These are phyloP conservation scores for Polyplosphaeria fusca DNA, from an alignment of 495 filamentous ascomycete species.

Conservation along the genomic window DNA sequence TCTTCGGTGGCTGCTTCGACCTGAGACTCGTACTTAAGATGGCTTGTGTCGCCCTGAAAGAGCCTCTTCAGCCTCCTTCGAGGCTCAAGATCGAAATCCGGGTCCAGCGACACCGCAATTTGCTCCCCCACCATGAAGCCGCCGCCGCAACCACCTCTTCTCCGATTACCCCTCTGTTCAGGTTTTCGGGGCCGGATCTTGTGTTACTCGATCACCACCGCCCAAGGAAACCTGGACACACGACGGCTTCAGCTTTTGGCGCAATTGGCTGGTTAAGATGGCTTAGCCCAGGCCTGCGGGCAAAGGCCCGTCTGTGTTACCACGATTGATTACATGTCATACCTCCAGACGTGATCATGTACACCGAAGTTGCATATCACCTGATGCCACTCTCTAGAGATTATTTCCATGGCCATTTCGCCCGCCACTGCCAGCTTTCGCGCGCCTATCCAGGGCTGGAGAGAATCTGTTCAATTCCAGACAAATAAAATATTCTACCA, in stretches of 20 bases:
- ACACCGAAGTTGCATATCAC: background rate
- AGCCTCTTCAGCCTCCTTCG: conserved; percentile 4
- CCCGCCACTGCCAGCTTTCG: no score
- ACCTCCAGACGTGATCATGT: background rate
- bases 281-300: background rate
- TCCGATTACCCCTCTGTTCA: background rate
- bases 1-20: background rate
- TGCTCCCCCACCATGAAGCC: background rate
- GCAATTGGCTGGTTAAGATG: conserved; percentile 7
- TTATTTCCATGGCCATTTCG: no score
- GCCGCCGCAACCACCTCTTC: background rate
- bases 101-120: background rate
- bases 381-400: background rate
- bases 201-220: conserved; percentile 3
- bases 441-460: no score
- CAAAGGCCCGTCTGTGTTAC: conserved; percentile 11
- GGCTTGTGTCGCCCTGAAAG: background rate
- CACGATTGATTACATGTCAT: background rate
- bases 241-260: background rate
- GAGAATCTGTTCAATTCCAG: no score
- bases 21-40: conserved; percentile 17
- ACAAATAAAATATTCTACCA: no score
- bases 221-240: conserved; percentile 9
- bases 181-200: conserved; percentile 5
- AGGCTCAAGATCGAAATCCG: conserved; percentile 1